Percentiles rank a stretch among this genome's conserved stretches.
phyloP scores from a whole-genome alignment of 345 rosid species.

The Acer campestre region DNA sequence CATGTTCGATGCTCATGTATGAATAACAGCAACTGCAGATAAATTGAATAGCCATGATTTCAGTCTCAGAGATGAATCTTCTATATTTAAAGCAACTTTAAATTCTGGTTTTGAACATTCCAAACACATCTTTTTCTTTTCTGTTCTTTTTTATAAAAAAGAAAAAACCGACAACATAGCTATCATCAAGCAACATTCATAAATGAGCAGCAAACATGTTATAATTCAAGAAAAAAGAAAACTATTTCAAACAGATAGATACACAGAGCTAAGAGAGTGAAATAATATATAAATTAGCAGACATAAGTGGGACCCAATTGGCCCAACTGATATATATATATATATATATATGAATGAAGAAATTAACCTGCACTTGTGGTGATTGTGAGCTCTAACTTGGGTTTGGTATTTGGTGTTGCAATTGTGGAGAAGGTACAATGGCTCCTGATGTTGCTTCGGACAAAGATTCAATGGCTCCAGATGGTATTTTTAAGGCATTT shows the following conservation, averaged over 20 bases:
- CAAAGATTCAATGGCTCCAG: slow-evolving; percentile 43
- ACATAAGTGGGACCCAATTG: background rate
- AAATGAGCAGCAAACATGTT: background rate
- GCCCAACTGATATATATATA: background rate
- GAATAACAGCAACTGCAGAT: slow-evolving; percentile 15
- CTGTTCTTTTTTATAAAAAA: no score
- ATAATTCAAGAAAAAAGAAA: background rate
- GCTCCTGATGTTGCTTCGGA: slow-evolving; percentile 88
- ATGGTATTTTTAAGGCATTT: slow-evolving; percentile 27
- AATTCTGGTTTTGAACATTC: no score
- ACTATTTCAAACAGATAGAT: background rate
- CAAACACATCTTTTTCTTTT: no score
- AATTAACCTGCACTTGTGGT: slow-evolving; percentile 63
- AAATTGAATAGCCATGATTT: background rate
- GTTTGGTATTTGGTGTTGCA: slow-evolving; percentile 88
- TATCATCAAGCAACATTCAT: no score
- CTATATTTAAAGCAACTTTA: background rate
- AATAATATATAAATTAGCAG: background rate
- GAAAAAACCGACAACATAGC: no score
- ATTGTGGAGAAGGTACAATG: slow-evolving; percentile 84
- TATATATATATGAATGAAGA: background rate
- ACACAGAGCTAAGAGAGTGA: no score
- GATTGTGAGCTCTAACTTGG: slow-evolving; percentile 61
- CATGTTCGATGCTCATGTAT: background rate
- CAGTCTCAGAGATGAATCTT: background rate